Conservation (phyloP, 495 filamentous ascomycete species). For the Niebla homalea region DNA sequence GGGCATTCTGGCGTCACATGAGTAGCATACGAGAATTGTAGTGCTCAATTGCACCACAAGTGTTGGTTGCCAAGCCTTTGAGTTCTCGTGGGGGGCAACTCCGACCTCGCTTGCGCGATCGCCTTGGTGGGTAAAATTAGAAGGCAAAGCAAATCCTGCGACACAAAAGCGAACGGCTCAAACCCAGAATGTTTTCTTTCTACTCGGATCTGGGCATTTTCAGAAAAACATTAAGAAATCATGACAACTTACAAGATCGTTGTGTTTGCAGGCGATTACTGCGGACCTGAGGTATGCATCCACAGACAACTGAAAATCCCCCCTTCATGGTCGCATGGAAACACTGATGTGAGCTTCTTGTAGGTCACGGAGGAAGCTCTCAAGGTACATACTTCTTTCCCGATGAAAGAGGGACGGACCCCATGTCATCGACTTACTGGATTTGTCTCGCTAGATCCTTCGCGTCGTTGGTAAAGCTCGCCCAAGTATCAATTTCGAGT, state of each 20-base stretch:
- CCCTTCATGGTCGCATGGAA: background rate
- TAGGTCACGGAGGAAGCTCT: conserved; percentile 60
- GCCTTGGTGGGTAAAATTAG: no score
- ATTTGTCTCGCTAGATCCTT: conserved; percentile 43
- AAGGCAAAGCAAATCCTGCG: no score
- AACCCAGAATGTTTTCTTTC: no score
- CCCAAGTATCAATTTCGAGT: conserved; percentile 66
- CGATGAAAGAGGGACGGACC: background rate
- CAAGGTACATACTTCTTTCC: conserved; percentile 44
- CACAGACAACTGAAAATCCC: background rate
- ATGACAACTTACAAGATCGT: conserved; percentile 45
- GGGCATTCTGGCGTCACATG: no score
- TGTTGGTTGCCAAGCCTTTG: no score
- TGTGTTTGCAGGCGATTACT: conserved; percentile 82
- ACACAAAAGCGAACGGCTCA: no score
- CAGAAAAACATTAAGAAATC: background rate
- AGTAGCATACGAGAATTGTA: no score
- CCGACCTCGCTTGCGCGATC: no score
- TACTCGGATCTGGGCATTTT: no score
- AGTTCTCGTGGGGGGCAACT: no score
- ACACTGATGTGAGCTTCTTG: background rate
- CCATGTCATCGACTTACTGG: no score
- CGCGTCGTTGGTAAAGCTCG: conserved; percentile 57
- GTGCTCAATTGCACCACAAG: no score
- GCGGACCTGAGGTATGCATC: conserved; percentile 73